A percentile compares a stretch with the other conserved stretches of the same genome.
Conservation (phyloP, 306 rosid species). For the Trifolium dubium region DNA sequence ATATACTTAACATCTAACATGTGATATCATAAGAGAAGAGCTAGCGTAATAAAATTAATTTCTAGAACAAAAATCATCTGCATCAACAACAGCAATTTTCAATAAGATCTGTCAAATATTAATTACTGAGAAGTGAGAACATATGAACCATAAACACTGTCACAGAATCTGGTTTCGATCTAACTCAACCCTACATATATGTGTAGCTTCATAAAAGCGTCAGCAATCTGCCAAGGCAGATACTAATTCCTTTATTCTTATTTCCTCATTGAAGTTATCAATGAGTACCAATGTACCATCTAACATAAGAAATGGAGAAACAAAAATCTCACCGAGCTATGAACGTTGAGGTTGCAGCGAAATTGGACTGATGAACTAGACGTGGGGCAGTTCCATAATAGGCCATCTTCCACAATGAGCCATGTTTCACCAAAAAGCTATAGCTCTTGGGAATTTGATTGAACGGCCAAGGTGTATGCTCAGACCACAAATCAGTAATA, state of each 20-base stretch:
- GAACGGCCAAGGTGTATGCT: conserved; percentile 98
- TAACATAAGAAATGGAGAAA: conserved; percentile 6
- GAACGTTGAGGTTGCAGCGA: conserved; percentile 91
- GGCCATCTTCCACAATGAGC: conserved; percentile 87
- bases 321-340: conserved; percentile 78
- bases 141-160: conserved; percentile 3
- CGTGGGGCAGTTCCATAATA: conserved; percentile 91
- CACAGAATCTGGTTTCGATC: not conserved
- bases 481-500: conserved; percentile 94
- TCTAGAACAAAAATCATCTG: conserved; percentile 7
- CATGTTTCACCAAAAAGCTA: conserved; percentile 94
- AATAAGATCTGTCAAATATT: not conserved
- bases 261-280: conserved; percentile 2
- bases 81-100: conserved; percentile 15
- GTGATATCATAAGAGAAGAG: conserved; percentile 23
- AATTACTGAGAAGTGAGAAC: conserved; percentile 14
- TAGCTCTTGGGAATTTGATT: conserved; percentile 97
- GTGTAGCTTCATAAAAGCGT: not conserved
- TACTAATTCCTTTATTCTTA: not conserved
- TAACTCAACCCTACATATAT: not conserved
- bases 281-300: not conserved
- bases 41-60: not conserved
- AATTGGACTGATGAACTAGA: conserved; percentile 84
- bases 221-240: not conserved
- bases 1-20: conserved; percentile 17